Percentiles rank a stretch among this genome's conserved stretches.
Conservation (phyloP, 495 filamentous ascomycete species). For the Sordaria brevicollis region DNA sequence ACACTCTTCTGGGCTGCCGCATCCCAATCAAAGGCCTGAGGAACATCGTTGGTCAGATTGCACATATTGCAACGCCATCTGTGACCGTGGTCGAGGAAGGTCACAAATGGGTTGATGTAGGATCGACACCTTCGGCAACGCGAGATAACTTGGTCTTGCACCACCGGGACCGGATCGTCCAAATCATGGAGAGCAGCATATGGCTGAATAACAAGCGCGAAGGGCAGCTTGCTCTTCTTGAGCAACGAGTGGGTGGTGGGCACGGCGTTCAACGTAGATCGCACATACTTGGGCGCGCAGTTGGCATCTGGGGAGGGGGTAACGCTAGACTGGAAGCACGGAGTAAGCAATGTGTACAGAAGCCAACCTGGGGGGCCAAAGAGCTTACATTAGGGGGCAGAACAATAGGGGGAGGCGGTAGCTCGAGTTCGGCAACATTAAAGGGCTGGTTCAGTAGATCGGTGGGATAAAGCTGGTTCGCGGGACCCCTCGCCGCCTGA, state of each 20-base stretch:
- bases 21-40: conserved; percentile 98
- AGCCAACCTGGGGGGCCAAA: neutral
- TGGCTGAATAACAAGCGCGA: conserved; percentile 91
- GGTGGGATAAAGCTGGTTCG: conserved; percentile 87
- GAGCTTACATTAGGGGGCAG: conserved; percentile 79
- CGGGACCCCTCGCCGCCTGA: conserved; percentile 39
- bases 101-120: conserved; percentile 96
- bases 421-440: conserved; percentile 83
- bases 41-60: conserved; percentile 95
- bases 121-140: conserved; percentile 89
- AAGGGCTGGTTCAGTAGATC: conserved; percentile 88
- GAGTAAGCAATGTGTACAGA: conserved; percentile 15
- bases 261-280: conserved; percentile 86
- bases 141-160: conserved; percentile 94
- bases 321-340: conserved; percentile 61
- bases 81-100: conserved; percentile 93
- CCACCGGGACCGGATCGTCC: conserved; percentile 83
- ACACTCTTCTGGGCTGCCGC: conserved; percentile 76
- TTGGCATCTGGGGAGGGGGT: conserved; percentile 89
- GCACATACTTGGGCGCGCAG: conserved; percentile 87
- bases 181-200: conserved; percentile 86
- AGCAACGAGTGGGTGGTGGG: conserved; percentile 84
- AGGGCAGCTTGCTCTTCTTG: conserved; percentile 93
- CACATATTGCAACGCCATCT: conserved; percentile 99
- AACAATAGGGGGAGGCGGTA: conserved; percentile 84